Evolutionary conservation across 1,284 basidiomycete species (phyloP).

Genomic region (Anthracocystis panici-leucophaei): DNA sequence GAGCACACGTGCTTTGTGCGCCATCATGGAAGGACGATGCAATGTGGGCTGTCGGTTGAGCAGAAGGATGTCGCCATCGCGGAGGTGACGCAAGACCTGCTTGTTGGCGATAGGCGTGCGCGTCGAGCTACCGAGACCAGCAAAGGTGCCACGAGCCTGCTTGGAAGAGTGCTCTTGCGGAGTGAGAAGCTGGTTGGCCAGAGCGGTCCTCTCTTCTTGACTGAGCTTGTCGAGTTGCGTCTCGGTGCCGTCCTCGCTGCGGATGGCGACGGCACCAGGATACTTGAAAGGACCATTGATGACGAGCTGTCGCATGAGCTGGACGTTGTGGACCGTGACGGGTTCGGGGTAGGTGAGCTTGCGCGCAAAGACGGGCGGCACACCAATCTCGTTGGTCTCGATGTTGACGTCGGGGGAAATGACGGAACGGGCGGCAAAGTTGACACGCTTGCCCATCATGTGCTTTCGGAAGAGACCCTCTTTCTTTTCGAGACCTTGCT

Average conservation of each 20-base stretch:
- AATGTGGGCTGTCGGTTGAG: conserved; percentile 98
- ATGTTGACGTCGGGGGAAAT: conserved; percentile 99
- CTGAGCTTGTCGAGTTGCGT: conserved; percentile 77
- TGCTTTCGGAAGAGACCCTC: conserved; percentile 98
- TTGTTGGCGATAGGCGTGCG: conserved; percentile 79
- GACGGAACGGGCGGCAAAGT: conserved; percentile 98
- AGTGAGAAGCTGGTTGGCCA: conserved; percentile 96
- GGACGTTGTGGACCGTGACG: conserved; percentile 90
- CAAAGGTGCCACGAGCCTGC: conserved; percentile 65
- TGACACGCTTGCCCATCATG: conserved; percentile 99
- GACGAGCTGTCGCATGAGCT: conserved; percentile 88
- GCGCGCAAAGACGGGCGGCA: conserved; percentile 96
- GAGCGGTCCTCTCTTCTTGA: conserved; percentile 88
- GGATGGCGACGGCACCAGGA: conserved; percentile 93
- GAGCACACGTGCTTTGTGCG: conserved; percentile 90
- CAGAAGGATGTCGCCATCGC: conserved; percentile 94
- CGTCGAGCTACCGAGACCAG: conserved; percentile 62
- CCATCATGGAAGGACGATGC: conserved; percentile 99
- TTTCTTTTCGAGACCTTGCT: conserved; percentile 98
- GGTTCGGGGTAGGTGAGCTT: conserved; percentile 98
- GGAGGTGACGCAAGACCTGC: conserved; percentile 95
- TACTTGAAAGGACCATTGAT: conserved; percentile 90
- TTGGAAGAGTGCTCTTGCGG: conserved; percentile 79
- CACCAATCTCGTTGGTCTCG: conserved; percentile 98
- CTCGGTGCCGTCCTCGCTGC: conserved; percentile 84